Evolutionary conservation across 768 basidiomycete species (phyloP).

Genomic region (Stropharia rugosoannulata): DNA sequence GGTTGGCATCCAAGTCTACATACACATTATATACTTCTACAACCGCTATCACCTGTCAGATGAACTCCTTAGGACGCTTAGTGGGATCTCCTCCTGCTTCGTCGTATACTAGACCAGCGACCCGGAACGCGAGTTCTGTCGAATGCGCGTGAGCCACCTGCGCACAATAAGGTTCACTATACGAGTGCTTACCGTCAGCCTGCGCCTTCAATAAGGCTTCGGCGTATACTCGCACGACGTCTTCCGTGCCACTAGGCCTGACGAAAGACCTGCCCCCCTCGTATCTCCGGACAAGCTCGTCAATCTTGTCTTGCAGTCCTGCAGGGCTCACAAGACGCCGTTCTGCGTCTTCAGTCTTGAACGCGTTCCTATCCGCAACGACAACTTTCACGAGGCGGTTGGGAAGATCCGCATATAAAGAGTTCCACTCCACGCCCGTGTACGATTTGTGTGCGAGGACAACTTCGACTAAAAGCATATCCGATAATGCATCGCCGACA

Average conservation of each 20-base stretch:
- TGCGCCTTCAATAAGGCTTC: conserved; percentile 76
- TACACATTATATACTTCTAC: conserved; percentile 4
- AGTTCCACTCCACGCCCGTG: conserved; percentile 86
- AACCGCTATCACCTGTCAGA: conserved; percentile 35
- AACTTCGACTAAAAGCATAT: conserved; percentile 92
- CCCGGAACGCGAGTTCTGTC: conserved; percentile 80
- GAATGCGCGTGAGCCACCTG: background rate
- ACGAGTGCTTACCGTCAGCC: conserved; percentile 71
- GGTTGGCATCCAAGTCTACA: background rate
- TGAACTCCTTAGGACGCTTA: conserved; percentile 76
- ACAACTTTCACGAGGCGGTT: conserved; percentile 94
- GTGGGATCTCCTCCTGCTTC: conserved; percentile 77
- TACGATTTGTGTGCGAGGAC: conserved; percentile 90
- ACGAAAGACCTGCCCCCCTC: conserved; percentile 91
- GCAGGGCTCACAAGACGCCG: conserved; percentile 78
- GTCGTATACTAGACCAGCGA: conserved; percentile 85
- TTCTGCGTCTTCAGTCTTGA: conserved; percentile 94
- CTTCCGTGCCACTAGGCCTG: conserved; percentile 95
- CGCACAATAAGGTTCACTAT: background rate
- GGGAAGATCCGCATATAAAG: conserved; percentile 88
- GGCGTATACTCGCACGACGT: conserved; percentile 96
- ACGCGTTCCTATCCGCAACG: conserved; percentile 77
- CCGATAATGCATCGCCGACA: conserved; percentile 95
- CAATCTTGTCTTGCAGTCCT: conserved; percentile 79
- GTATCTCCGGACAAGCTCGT: conserved; percentile 75